Evolutionary conservation across 2,329 filamentous ascomycete species (phyloP), one percentile per base, ranked within the genome.

Genomic region (Magnaporthiopsis incrustans): DNA sequence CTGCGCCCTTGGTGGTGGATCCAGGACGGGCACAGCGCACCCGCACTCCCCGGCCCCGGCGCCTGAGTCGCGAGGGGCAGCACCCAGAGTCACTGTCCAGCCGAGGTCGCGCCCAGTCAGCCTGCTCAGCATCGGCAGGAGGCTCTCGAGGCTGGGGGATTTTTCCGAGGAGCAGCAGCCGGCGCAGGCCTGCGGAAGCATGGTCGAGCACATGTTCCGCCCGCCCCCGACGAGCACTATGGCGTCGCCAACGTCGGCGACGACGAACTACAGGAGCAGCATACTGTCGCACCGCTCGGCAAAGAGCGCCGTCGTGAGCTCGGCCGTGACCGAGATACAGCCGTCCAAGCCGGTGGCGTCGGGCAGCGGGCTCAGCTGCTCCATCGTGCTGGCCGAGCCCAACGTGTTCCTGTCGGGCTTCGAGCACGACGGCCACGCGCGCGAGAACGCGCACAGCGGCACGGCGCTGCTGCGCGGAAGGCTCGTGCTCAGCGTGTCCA

Each of bases 381-480:
- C 86, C 35, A 90, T 95, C 59, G 78, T 89, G 33, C 78, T 95
- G 57, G 89, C 89, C 33, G 91, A 95, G 73, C 90, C 90, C n/a
- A 88, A 89, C 65, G 79, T 95, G 30, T 95, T 91, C 71, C 78
- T 95, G 44, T 87, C 89, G 33, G 91, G 91, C 0, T 92, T 94
- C 70, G 89, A 92, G 65, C 88, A 91, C 68, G 83, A 87, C 65
- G 85, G 88, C 60, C 81, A 83, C 69, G 73, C 76, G 10, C 74
- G 77, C 8, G 77, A 78, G 59, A 83, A 86, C 14, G 82, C 83
- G 2, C 82, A 86, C 62, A 89, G 83, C 69, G 78, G 73, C 64
- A 94, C 92, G 8, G 90, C 93, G 1, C 88, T 99, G 72, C 81
- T 99, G 18, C 85, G 95, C 64, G 95, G 95, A 25, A 92, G 88